Percentiles rank a stretch among this genome's conserved stretches.
Conservation (phyloP, 106 monocot species). For the Acanthochlamys bracteata region DNA sequence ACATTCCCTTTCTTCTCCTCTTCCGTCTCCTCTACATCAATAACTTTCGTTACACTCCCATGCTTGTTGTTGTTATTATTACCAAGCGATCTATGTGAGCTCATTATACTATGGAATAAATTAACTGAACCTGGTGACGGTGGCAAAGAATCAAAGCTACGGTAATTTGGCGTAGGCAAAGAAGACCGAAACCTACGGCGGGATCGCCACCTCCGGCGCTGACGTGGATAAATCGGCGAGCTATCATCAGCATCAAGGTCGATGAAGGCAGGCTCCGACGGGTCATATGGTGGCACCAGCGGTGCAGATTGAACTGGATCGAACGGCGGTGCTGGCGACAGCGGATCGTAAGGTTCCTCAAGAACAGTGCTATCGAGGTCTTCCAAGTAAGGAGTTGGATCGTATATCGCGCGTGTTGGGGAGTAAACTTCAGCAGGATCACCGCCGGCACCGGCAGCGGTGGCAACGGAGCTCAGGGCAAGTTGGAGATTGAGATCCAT, state of each 20-base stretch:
- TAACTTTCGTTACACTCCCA: not conserved
- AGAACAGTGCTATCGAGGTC: too few relatives aligned
- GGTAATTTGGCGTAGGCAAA: not conserved
- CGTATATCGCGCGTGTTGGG: too few relatives aligned
- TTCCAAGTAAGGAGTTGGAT: too few relatives aligned
- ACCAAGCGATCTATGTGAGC: constrained; percentile 4
- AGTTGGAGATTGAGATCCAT: not conserved
- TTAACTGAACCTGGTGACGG: not conserved
- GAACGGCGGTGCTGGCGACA: too few relatives aligned
- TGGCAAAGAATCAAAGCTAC: not conserved
- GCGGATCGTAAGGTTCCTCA: too few relatives aligned
- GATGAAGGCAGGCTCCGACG: not conserved
- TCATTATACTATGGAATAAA: not conserved
- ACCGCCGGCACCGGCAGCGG: too few relatives aligned
- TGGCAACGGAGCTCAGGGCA: not conserved
- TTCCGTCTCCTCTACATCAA: constrained; percentile 11
- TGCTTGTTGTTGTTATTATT: not conserved
- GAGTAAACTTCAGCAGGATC: too few relatives aligned
- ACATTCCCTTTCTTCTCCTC: constrained; percentile 16
- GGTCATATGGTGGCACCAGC: too few relatives aligned
- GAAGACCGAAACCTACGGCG: not conserved
- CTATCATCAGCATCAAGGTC: not conserved
- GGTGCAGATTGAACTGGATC: too few relatives aligned
- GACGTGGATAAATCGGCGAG: not conserved
- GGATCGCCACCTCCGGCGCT: not conserved